Conservation (phyloP, 148 eudicot genomes). For the Euryodendron excelsum region DNA sequence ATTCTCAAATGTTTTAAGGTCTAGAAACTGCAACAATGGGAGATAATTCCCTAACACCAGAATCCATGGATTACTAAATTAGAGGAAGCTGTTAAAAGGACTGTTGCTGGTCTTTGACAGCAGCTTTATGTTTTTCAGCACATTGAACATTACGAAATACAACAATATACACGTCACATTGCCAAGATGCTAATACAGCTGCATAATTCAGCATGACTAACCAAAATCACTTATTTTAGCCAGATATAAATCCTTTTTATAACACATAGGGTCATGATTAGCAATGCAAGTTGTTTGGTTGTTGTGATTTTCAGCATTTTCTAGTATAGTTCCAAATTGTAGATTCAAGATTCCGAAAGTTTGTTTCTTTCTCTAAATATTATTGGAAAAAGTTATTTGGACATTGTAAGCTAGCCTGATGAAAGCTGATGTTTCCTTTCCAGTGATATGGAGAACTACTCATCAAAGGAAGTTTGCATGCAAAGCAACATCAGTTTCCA, state of each 20-base stretch:
- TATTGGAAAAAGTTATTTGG: not conserved
- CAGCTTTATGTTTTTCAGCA: no score
- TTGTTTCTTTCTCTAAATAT: not conserved
- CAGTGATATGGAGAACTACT: constrained; percentile 50
- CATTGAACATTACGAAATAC: no score
- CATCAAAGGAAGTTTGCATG: constrained; percentile 29
- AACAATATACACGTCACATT: not conserved
- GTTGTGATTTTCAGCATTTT: not conserved
- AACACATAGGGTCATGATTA: not conserved
- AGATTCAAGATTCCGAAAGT: not conserved
- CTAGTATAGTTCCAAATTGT: not conserved
- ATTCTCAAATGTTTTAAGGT: not conserved
- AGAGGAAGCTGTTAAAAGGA: no score
- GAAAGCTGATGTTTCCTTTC: not conserved
- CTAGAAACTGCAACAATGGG: not conserved
- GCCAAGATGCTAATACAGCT: not conserved
- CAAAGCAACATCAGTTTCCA: constrained; percentile 41
- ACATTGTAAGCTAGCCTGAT: not conserved
- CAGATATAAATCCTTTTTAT: not conserved
- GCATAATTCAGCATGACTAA: not conserved
- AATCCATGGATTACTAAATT: no score
- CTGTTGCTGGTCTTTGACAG: no score
- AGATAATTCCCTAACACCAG: not conserved
- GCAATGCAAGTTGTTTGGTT: not conserved
- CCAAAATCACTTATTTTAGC: not conserved